phyloP scores from a whole-genome alignment of 768 basidiomycete species.

The Exidia glandulosa region DNA sequence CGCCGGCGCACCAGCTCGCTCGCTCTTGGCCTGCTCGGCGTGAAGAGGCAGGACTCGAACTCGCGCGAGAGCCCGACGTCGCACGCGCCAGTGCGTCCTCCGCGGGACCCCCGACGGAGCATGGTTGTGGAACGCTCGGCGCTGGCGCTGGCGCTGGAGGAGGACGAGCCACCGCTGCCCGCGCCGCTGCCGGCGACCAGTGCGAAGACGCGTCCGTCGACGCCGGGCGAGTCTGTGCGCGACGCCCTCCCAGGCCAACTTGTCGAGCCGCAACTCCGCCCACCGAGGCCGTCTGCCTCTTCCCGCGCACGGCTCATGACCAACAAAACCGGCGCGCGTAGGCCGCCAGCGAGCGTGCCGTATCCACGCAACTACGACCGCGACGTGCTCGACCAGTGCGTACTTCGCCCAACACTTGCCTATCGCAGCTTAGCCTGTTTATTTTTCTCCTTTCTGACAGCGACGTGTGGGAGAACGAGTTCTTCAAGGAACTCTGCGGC shows the following conservation, averaged over 20 bases:
- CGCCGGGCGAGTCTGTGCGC: neutral
- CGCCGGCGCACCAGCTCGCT: neutral
- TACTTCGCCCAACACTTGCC: conserved; percentile 14
- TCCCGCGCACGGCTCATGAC: neutral
- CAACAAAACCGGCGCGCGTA: neutral
- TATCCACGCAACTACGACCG: conserved; percentile 60
- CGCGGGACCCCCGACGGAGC: neutral
- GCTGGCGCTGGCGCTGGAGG: neutral
- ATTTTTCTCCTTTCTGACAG: conserved; percentile 21
- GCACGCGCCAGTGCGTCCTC: neutral
- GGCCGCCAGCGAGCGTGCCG: conserved; percentile 28
- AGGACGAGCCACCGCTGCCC: neutral
- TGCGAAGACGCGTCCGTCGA: neutral
- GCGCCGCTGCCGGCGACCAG: neutral
- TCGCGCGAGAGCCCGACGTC: neutral
- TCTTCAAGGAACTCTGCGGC: conserved; percentile 40
- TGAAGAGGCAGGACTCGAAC: neutral
- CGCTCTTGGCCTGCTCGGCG: neutral
- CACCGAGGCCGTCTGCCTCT: neutral
- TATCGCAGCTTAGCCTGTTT: neutral
- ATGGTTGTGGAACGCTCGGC: neutral
- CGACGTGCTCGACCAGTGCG: conserved; percentile 56
- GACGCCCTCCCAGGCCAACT: neutral
- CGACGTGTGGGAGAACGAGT: conserved; percentile 58
- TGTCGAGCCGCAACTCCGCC: neutral